phyloP scores from a whole-genome alignment of 352 stramenopile genomes.

The Phytophthora hibernalis region DNA sequence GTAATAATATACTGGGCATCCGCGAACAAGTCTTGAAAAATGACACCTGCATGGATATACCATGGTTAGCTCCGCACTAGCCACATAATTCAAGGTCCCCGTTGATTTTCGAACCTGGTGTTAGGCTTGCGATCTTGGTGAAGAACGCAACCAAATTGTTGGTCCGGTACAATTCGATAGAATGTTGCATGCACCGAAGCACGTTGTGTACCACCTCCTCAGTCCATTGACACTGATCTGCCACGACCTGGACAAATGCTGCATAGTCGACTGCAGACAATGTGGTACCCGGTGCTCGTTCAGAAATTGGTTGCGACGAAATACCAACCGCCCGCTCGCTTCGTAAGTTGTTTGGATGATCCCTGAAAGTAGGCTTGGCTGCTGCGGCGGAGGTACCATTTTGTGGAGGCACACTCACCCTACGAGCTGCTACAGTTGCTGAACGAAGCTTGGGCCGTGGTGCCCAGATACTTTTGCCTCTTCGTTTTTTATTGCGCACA shows the following conservation, averaged over 20 bases:
- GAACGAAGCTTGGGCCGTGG: constrained; percentile 29
- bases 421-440: constrained; percentile 14
- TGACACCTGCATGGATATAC: constrained; percentile 29
- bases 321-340: constrained; percentile 7
- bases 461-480: constrained; percentile 29
- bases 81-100: not conserved
- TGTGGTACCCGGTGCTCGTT: constrained; percentile 3
- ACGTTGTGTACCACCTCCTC: constrained; percentile 42
- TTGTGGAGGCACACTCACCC: not conserved
- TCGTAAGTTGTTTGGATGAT: not conserved
- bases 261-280: constrained; percentile 30
- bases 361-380: not conserved
- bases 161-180: constrained; percentile 47
- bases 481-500: constrained; percentile 32
- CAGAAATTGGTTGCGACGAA: not conserved
- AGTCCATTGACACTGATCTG: constrained; percentile 41
- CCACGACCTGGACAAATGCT: constrained; percentile 49
- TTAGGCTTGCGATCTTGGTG: constrained; percentile 38
- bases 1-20: constrained; percentile 48
- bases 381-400: constrained; percentile 4
- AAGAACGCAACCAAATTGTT: constrained; percentile 55
- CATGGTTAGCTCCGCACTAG: constrained; percentile 8
- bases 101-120: constrained; percentile 37
- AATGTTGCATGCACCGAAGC: constrained; percentile 47
- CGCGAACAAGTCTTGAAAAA: constrained; percentile 39